A percentile compares a stretch with the other conserved stretches of the same genome.
Evolutionary conservation across 2,329 filamentous ascomycete genomes (phyloP).

Genomic region (Thelonectria olida): DNA sequence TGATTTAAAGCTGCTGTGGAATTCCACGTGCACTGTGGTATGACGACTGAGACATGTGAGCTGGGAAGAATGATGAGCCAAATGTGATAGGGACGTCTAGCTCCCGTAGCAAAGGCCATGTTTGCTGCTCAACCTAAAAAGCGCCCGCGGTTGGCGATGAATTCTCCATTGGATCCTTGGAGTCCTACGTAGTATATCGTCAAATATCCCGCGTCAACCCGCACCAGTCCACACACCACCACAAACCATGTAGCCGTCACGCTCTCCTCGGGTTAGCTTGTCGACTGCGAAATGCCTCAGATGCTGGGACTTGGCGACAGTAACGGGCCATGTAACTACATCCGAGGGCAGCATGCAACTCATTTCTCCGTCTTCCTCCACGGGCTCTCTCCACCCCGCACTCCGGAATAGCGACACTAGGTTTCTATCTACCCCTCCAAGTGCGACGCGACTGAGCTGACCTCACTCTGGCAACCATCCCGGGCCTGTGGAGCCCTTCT

Average conservation of each 20-base stretch:
- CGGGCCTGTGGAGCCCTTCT: constrained; percentile 4
- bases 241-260: not conserved
- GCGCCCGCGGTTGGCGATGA: constrained; percentile 39
- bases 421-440: constrained; percentile 9
- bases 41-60: constrained; percentile 17
- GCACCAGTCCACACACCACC: constrained; percentile 6
- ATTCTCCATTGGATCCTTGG: constrained; percentile 29
- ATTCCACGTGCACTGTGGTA: constrained; percentile 15
- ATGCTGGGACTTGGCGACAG: constrained; percentile 11
- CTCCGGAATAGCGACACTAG: not conserved
- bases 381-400: not conserved
- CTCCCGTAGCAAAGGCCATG: not conserved
- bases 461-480: constrained; percentile 11
- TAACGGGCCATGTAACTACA: constrained; percentile 7
- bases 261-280: not conserved
- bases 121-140: constrained; percentile 12
- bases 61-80: not conserved
- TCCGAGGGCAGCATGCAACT: not conserved
- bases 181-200: constrained; percentile 9
- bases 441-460: not conserved
- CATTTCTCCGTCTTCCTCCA: not conserved
- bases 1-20: not conserved
- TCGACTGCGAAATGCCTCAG: constrained; percentile 18
- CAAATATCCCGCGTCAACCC: constrained; percentile 34
- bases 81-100: not conserved